A percentile compares a stretch with the other conserved stretches of the same genome.
Conservation (phyloP, 1,139 yeast genomes). For the Geotrichum klebahnii region DNA sequence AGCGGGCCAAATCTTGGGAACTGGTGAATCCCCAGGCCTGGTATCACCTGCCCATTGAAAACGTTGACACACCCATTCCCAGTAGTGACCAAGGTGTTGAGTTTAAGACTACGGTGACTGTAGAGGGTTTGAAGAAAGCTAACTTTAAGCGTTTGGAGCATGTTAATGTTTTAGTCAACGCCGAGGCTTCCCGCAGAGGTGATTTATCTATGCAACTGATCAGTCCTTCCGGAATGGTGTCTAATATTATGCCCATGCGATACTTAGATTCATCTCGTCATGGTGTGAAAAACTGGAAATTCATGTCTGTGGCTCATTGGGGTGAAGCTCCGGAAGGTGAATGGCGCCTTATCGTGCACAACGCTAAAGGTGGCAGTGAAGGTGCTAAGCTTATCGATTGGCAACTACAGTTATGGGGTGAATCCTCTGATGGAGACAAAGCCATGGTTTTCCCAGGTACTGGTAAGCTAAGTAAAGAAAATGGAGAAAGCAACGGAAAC, state of each 20-base stretch:
- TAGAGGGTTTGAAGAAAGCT: slow-evolving; percentile 49
- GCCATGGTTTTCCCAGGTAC: slow-evolving; percentile 48
- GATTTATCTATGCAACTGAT: slow-evolving; percentile 57
- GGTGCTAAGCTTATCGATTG: slow-evolving; percentile 57
- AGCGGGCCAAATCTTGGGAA: slow-evolving; percentile 70
- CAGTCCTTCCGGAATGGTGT: slow-evolving; percentile 72
- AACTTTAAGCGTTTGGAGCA: slow-evolving; percentile 79
- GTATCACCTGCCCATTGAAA: slow-evolving; percentile 51
- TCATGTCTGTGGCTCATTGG: slow-evolving; percentile 99
- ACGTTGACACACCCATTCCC: slow-evolving; percentile 36
- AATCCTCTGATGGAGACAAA: slow-evolving; percentile 56
- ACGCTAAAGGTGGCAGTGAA: slow-evolving; percentile 35
- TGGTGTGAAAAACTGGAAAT: slow-evolving; percentile 83
- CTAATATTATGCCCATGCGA: slow-evolving; percentile 74
- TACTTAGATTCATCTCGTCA: slow-evolving; percentile 49
- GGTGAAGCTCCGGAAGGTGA: slow-evolving; percentile 80
- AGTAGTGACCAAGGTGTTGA: slow-evolving; percentile 36
- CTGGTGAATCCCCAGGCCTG: slow-evolving; percentile 89
- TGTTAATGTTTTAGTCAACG: slow-evolving; percentile 73
- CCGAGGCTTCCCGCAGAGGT: slow-evolving; percentile 66
- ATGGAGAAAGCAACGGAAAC: slow-evolving; percentile 15
- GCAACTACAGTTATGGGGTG: slow-evolving; percentile 83
- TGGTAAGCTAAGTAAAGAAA: slow-evolving; percentile 9
- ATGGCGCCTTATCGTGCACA: slow-evolving; percentile 70
- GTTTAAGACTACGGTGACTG: slow-evolving; percentile 48